A percentile compares a stretch with the other conserved stretches of the same genome.
phyloP scores from a whole-genome alignment of 148 eudicot genomes.

The Rheum nobile region DNA sequence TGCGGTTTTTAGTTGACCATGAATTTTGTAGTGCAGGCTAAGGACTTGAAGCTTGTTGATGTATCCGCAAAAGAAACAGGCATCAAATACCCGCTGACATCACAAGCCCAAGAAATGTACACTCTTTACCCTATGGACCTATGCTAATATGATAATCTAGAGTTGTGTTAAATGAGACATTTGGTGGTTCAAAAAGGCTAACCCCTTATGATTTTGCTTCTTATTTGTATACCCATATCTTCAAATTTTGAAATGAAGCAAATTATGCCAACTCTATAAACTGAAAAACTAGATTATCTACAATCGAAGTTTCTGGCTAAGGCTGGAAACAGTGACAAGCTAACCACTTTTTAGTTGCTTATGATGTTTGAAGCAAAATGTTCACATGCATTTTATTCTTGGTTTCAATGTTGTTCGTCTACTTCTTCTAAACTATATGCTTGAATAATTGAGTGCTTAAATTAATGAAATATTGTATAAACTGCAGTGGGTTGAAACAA shows the following conservation, averaged over 20 bases:
- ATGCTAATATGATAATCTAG: neutral
- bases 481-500: constrained; percentile 72
- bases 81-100: constrained; percentile 47
- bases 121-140: constrained; percentile 7
- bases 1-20: no score
- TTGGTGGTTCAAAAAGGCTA: no score
- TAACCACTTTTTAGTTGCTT: neutral
- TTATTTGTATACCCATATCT: neutral
- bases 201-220: neutral
- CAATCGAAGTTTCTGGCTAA: neutral
- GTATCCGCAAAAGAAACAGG: constrained; percentile 60
- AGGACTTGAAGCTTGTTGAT: constrained; percentile 78
- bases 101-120: constrained; percentile 57
- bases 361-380: neutral
- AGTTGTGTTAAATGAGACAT: no score
- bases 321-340: neutral
- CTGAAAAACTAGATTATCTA: no score
- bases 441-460: neutral
- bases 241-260: no score
- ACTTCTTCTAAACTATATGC: neutral
- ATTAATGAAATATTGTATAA: neutral
- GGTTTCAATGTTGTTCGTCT: neutral
- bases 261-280: neutral
- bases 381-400: neutral
- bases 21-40: constrained; percentile 35